These are phyloP conservation scores for Tricholoma flavovirens DNA, from an alignment of 768 basidiomycete genomes.

Conservation along the genomic window DNA sequence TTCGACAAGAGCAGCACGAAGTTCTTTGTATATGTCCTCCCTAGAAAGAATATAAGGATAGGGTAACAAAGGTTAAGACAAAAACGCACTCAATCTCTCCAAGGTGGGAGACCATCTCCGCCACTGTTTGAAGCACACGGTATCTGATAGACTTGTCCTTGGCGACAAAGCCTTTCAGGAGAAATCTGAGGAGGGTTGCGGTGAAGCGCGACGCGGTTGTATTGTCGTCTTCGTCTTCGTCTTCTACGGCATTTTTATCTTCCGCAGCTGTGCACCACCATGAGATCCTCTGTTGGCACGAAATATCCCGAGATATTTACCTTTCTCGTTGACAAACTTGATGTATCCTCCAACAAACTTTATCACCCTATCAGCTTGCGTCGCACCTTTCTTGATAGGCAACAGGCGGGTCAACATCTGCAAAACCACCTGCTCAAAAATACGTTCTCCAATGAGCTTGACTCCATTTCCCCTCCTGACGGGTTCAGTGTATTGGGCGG, in stretches of 20 bases:
- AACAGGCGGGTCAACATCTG: constrained; percentile 56
- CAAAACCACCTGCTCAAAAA: constrained; percentile 65
- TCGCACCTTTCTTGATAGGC: constrained; percentile 73
- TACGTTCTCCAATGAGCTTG: constrained; percentile 68
- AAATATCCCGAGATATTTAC: constrained; percentile 31
- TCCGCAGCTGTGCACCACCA: constrained; percentile 29
- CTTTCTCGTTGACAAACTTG: constrained; percentile 69
- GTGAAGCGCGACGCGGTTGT: constrained; percentile 67
- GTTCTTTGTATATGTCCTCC: constrained; percentile 62
- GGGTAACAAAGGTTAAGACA: neutral
- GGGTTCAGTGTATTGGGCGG: constrained; percentile 45
- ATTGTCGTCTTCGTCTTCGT: constrained; percentile 45
- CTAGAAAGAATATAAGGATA: constrained; percentile 34
- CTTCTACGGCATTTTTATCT: constrained; percentile 33
- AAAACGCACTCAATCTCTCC: constrained; percentile 79
- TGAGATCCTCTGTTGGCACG: neutral
- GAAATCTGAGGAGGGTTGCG: constrained; percentile 52
- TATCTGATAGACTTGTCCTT: constrained; percentile 88
- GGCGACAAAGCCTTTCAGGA: constrained; percentile 72
- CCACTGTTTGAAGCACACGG: constrained; percentile 69
- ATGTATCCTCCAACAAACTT: constrained; percentile 82
- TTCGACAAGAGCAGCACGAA: constrained; percentile 62
- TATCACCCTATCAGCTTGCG: constrained; percentile 67
- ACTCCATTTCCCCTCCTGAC: constrained; percentile 38
- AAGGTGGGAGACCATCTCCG: constrained; percentile 73